Conservation (phyloP, 2,329 filamentous ascomycete species). For the Xylaria sp. region DNA sequence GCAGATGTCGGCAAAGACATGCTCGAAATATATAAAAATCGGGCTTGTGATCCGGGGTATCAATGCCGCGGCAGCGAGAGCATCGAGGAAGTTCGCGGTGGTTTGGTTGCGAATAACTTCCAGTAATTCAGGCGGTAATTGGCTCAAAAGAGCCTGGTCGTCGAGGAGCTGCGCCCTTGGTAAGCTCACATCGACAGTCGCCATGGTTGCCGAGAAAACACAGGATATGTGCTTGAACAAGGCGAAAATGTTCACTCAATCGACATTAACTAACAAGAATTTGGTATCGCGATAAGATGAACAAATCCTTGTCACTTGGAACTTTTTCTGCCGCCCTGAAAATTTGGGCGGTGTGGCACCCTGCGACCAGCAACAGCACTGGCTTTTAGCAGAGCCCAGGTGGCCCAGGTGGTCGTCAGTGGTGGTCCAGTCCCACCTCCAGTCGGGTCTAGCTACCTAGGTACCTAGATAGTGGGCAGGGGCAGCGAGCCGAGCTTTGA, state of each 20-base stretch:
- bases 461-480: slow-evolving; percentile 11
- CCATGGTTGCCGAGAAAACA: slow-evolving; percentile 57
- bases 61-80: slow-evolving; percentile 76
- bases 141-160: slow-evolving; percentile 64
- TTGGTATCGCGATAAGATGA: slow-evolving; percentile 38
- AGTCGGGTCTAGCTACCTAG: slow-evolving; percentile 8
- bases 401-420: background rate
- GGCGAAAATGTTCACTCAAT: slow-evolving; percentile 28
- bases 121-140: slow-evolving; percentile 77
- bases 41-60: slow-evolving; percentile 75
- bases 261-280: slow-evolving; percentile 30
- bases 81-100: slow-evolving; percentile 75
- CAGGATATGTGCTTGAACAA: slow-evolving; percentile 39
- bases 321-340: slow-evolving; percentile 44
- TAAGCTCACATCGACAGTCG: slow-evolving; percentile 64
- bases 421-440: slow-evolving; percentile 23
- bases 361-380: slow-evolving; percentile 9
- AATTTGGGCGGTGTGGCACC: slow-evolving; percentile 48
- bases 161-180: slow-evolving; percentile 67
- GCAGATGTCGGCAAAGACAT: slow-evolving; percentile 82
- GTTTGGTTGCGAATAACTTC: slow-evolving; percentile 72
- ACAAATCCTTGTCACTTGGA: slow-evolving; percentile 34
- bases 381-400: slow-evolving; percentile 15
- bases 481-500: slow-evolving; percentile 37
- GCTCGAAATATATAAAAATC: slow-evolving; percentile 79